A percentile compares a stretch with the other conserved stretches of the same genome.
These are phyloP conservation scores for Vanrija sp. DNA, from an alignment of 1,284 basidiomycete species.

Conservation along the genomic window DNA sequence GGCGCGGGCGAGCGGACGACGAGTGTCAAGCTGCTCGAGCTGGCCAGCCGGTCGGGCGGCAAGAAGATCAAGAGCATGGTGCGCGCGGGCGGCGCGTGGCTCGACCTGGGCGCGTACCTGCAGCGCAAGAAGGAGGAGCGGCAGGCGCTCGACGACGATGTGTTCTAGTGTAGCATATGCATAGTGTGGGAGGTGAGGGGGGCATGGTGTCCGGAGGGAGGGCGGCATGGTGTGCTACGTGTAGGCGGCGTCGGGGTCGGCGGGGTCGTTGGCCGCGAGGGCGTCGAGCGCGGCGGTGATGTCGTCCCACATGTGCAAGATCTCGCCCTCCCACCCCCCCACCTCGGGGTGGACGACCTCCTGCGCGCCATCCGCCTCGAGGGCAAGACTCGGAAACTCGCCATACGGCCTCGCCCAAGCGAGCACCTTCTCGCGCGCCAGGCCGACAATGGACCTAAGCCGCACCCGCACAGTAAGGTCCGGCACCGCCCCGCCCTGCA, in stretches of 20 bases:
- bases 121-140: conserved; percentile 16
- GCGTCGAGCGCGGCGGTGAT: background rate
- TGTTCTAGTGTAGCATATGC: conserved; percentile 1
- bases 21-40: conserved; percentile 35
- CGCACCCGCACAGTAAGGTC: conserved; percentile 30
- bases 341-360: conserved; percentile 1
- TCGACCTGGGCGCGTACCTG: conserved; percentile 24
- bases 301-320: conserved; percentile 1
- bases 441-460: conserved; percentile 26
- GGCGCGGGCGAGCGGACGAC: conserved; percentile 31
- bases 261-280: background rate
- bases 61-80: conserved; percentile 36
- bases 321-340: conserved; percentile 21
- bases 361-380: conserved; percentile 10
- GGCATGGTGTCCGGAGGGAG: too few relatives aligned
- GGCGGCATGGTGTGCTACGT: background rate
- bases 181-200: too few relatives aligned
- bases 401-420: conserved; percentile 38
- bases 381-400: conserved; percentile 21
- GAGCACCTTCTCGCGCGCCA: conserved; percentile 22
- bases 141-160: conserved; percentile 5
- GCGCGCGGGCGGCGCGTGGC: conserved; percentile 34
- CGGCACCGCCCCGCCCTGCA: conserved; percentile 9
- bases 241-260: background rate
- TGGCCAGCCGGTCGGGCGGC: conserved; percentile 11